These are phyloP conservation scores for Rhizomucor pusillus DNA, from an alignment of 371 early-diverging fungal species.

Conservation along the genomic window DNA sequence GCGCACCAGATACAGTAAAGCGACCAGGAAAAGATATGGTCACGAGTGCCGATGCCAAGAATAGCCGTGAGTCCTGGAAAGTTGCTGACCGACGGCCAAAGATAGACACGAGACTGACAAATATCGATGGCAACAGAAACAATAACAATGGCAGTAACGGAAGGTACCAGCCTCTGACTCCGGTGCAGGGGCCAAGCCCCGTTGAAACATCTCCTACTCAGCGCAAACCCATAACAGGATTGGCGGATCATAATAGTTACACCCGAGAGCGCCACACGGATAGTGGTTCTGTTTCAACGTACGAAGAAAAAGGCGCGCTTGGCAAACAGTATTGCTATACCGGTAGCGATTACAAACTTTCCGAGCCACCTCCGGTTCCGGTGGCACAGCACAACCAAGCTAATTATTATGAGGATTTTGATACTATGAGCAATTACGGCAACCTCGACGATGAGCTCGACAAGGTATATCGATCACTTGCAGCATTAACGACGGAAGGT, in stretches of 20 bases:
- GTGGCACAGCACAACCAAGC: slow-evolving; percentile 17
- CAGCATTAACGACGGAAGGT: slow-evolving; percentile 11
- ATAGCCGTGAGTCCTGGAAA: too few relatives aligned
- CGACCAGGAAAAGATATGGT: too few relatives aligned
- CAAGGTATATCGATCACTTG: slow-evolving; percentile 30
- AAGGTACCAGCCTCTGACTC: too few relatives aligned
- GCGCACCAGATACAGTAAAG: too few relatives aligned
- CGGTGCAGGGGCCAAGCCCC: too few relatives aligned
- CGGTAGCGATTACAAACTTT: slow-evolving; percentile 16
- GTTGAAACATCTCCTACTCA: slow-evolving; percentile 7
- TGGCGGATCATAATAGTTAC: background rate
- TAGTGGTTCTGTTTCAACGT: slow-evolving; percentile 41
- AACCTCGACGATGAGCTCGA: slow-evolving; percentile 33
- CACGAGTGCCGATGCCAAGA: too few relatives aligned
- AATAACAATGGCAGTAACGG: too few relatives aligned
- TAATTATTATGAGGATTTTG: slow-evolving; percentile 6
- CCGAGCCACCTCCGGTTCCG: slow-evolving; percentile 39
- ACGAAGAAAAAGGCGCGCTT: slow-evolving; percentile 26
- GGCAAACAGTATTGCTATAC: slow-evolving; percentile 12
- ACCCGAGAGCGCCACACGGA: slow-evolving; percentile 35
- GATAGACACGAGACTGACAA: too few relatives aligned
- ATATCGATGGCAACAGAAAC: too few relatives aligned
- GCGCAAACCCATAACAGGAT: slow-evolving; percentile 18
- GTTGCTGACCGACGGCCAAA: too few relatives aligned
- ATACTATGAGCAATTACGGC: slow-evolving; percentile 19